Base-by-base conservation (phyloP, 2,329 filamentous ascomycete species). In the Hypoxylon sp. region DNA sequence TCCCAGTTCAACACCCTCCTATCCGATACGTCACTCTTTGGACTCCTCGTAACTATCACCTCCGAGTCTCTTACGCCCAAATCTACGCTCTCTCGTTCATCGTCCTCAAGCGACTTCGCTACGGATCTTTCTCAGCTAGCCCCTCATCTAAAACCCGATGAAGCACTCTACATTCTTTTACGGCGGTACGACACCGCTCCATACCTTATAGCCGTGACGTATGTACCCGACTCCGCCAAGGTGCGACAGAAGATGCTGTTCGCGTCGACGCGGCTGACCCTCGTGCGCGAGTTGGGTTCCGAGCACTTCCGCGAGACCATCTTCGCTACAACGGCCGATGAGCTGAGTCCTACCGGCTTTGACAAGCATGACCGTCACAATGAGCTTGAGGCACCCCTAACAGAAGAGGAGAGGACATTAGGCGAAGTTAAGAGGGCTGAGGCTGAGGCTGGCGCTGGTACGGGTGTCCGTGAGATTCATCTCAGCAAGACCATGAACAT, bases 221-320 rank as follows among this genome's bases (percentile, higher is more conserved):
- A 94, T 79, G 89, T 96, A 5, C 93, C 93, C 26, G 92, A 95
- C 79, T 78, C 88, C 0, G 93, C 93, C 42, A 91, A 91, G 29
- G 92, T 96, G 63, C 90, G 93, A 42, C 91, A 94, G 78, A 96
- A 96, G 85, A 96, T 93, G 91, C 87, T 96, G 22, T 94, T 95
- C 79, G 92, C 93, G 5, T 88, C 90, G 24, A 94, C 93, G 29
- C 87, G 92, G 9, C 83, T 94, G 73, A 92, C 92, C 0, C 85
- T 96, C 1, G 87, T 91, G 54, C 87, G 92, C 46, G 92, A 95
- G 80, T 84, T 96, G 9, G 93, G 93, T 50, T 87, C 89, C 59
- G 92, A 96, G 78, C 86, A 93, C 75, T 95, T 96, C 80, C 84
- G 90, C 56, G 91, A 94, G 78, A 91, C 88, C 24, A 84, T 95